These are phyloP conservation scores for Geotrichum aggregatum DNA, from an alignment of 1,139 yeast genomes.

Conservation along the genomic window DNA sequence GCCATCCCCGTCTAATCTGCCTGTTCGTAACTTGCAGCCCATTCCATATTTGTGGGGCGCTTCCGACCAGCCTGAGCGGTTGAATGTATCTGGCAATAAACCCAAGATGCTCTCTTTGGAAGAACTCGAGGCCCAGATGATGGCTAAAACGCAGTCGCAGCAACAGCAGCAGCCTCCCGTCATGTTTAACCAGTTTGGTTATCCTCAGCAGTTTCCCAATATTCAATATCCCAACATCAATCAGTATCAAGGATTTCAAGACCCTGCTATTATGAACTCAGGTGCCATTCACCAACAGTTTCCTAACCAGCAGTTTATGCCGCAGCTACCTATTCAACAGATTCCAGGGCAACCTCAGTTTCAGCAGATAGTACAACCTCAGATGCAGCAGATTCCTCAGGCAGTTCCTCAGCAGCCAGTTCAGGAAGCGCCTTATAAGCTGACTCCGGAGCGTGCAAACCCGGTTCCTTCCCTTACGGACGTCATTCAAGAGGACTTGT, in stretches of 20 bases:
- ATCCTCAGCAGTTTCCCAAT: constrained; percentile 23
- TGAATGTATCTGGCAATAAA: constrained; percentile 4
- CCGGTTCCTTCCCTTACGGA: constrained; percentile 30
- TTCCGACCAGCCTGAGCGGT: constrained; percentile 27
- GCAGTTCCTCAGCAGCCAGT: constrained; percentile 27
- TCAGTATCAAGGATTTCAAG: constrained; percentile 25
- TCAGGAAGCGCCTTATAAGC: constrained; percentile 24
- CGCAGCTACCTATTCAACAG: constrained; percentile 34
- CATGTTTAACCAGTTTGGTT: constrained; percentile 20
- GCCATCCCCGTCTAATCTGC: constrained; percentile 23
- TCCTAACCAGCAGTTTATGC: constrained; percentile 40
- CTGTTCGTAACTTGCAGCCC: constrained; percentile 51
- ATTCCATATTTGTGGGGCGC: constrained; percentile 64
- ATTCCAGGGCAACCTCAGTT: constrained; percentile 30
- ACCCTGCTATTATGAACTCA: constrained; percentile 27
- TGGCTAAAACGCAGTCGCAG: constrained; percentile 38
- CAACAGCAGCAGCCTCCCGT: constrained; percentile 25
- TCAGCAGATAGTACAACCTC: constrained; percentile 31
- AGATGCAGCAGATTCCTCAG: constrained; percentile 27
- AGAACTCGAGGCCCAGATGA: constrained; percentile 72
- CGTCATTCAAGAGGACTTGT: constrained; percentile 37
- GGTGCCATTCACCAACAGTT: constrained; percentile 32
- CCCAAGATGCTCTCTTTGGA: constrained; percentile 55
- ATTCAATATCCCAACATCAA: constrained; percentile 18
- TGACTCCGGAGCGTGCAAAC: constrained; percentile 27